Base-by-base conservation (phyloP, 2,329 filamentous ascomycete species). In the Fusarium equiseti region DNA sequence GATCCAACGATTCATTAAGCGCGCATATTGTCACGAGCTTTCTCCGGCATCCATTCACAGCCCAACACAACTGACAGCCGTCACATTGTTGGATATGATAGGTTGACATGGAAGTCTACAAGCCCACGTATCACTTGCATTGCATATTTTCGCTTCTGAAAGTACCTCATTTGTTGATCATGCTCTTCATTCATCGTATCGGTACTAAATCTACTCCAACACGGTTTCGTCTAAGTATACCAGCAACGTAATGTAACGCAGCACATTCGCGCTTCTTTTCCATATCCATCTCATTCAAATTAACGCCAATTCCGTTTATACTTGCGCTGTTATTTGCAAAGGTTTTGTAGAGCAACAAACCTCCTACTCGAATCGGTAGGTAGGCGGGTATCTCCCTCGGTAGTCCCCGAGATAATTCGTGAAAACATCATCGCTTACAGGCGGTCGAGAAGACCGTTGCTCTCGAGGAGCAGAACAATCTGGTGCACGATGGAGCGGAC, bases 401-500 rank as follows among this genome's bases (percentile, higher is more conserved):
- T 71, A 44, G 43, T 48, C 50, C 26, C 59, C 50, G 48, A 42
- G 58, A 60, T 51, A 59, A 59, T 55, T 50, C 50, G 40, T 59
- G 51, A 49, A 59, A 52, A 59, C 18, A 48, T 45, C 46, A 66
- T 58, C 64, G 26, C 67, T 80, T 83, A 89, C 65, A 89, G 78
- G 65, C 85, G 89, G 85, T 98, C 95, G 77, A 99, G 85, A 77
- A 97, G 88, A 52, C 96, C 96, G 77, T 92, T 87, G 80, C 91
- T 92, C 89, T 99, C 96, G 64, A 99, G 86, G 83, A 98, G 83
- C 77, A 99, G 87, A 70, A 99, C 88, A 77, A 99, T 98, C 88
- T 98, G 93, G 85, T 99, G 96, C 56, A 99, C 96, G 68, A 95
- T 95, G 65, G 92, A 96, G 78, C 96, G 89, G 50, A 98, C 95